These are phyloP conservation scores for Leishmania turanica DNA, from an alignment of 208 protist species.

Conservation along the genomic window DNA sequence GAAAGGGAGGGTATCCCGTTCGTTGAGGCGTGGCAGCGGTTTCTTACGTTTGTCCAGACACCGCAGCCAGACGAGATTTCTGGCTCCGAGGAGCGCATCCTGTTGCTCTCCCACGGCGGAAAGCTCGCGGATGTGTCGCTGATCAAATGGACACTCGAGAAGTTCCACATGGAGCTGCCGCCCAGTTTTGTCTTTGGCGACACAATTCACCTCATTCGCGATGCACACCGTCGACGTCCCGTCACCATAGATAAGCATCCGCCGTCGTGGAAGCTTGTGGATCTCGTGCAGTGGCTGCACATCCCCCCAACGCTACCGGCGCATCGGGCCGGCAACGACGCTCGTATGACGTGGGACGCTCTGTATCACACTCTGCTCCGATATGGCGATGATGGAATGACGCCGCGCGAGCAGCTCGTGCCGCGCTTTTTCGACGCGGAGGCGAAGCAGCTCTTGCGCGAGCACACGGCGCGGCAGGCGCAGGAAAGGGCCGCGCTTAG, in stretches of 20 bases:
- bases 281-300: constrained; percentile 88
- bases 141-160: constrained; percentile 85
- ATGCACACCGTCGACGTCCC: constrained; percentile 83
- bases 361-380: constrained; percentile 87
- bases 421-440: constrained; percentile 88
- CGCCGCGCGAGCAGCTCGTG: constrained; percentile 88
- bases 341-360: constrained; percentile 91
- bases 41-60: constrained; percentile 67
- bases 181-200: constrained; percentile 82
- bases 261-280: constrained; percentile 79
- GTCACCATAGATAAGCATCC: constrained; percentile 91
- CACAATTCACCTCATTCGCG: constrained; percentile 87
- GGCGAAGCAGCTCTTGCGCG: constrained; percentile 66
- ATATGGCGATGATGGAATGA: constrained; percentile 88
- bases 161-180: constrained; percentile 64
- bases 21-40: constrained; percentile 70
- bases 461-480: constrained; percentile 7
- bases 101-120: constrained; percentile 88
- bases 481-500: background rate
- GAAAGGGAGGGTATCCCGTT: constrained; percentile 73
- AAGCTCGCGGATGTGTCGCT: constrained; percentile 90
- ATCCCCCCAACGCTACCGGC: constrained; percentile 70
- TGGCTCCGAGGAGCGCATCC: constrained; percentile 59
- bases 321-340: constrained; percentile 88
- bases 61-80: constrained; percentile 73